These are phyloP conservation scores for Beta corolliflora DNA, from an alignment of 179 eudicot genomes.

Conservation along the genomic window DNA sequence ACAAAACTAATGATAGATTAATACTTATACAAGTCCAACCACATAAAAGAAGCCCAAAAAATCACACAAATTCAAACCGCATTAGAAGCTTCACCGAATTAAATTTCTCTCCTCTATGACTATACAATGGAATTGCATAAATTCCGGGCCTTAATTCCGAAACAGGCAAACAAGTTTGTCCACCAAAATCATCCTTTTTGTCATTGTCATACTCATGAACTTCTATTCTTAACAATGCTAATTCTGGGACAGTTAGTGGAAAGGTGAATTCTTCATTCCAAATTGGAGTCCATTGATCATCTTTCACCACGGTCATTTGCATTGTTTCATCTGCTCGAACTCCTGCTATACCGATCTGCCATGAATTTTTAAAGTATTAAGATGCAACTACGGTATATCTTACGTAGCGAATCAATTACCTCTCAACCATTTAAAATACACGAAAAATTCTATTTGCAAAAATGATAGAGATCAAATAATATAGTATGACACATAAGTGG, in stretches of 20 bases:
- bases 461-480: too few relatives aligned
- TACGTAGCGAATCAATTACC: not conserved
- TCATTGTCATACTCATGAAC: constrained; percentile 37
- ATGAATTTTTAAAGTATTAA: not conserved
- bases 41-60: too few relatives aligned
- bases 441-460: too few relatives aligned
- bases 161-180: constrained; percentile 39
- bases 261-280: constrained; percentile 40
- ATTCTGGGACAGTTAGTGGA: constrained; percentile 36
- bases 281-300: constrained; percentile 38
- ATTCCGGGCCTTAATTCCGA: constrained; percentile 34
- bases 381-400: not conserved
- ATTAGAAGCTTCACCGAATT: constrained; percentile 37
- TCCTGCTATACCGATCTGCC: constrained; percentile 41
- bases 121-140: constrained; percentile 34
- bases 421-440: not conserved
- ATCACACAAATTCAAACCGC: constrained; percentile 32
- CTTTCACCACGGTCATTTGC: constrained; percentile 34
- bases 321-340: constrained; percentile 29
- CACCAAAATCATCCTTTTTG: constrained; percentile 40
- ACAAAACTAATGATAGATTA: not conserved
- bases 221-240: constrained; percentile 37
- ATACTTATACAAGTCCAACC: not conserved
- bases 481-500: too few relatives aligned
- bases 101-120: constrained; percentile 27